phyloP scores from a whole-genome alignment of 1,139 yeast species.

The Pichia sp. region DNA sequence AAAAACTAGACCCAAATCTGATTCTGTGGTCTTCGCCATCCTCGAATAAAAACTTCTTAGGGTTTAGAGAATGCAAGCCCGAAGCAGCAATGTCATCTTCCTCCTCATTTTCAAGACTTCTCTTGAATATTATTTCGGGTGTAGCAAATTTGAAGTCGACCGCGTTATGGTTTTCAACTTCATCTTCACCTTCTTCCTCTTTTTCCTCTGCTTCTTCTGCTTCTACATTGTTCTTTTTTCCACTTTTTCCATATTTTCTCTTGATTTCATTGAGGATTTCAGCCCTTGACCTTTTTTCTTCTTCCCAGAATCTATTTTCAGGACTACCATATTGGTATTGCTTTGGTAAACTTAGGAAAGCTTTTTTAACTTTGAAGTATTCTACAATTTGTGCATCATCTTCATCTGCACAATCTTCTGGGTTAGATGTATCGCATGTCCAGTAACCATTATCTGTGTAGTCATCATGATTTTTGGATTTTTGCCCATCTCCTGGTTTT shows the following conservation, averaged over 20 bases:
- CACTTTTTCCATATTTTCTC: not conserved
- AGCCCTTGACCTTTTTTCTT: constrained; percentile 13
- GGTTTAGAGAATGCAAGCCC: not conserved
- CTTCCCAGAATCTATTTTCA: constrained; percentile 12
- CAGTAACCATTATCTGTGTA: constrained; percentile 2
- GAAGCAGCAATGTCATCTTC: not conserved
- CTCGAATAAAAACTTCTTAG: not conserved
- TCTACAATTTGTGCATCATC: constrained; percentile 1
- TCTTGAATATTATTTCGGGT: constrained; percentile 13
- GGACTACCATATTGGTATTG: constrained; percentile 4
- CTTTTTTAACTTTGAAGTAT: constrained; percentile 1
- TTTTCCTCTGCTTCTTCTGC: not conserved
- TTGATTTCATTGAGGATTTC: not conserved
- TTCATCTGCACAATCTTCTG: constrained; percentile 5
- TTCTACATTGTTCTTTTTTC: not conserved
- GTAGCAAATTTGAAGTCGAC: constrained; percentile 25
- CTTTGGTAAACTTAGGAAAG: constrained; percentile 5
- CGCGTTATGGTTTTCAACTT: constrained; percentile 5
- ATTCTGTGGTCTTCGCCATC: constrained; percentile 4
- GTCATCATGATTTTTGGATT: not conserved
- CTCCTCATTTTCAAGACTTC: constrained; percentile 5
- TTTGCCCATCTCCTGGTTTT: not conserved
- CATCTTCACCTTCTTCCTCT: not conserved
- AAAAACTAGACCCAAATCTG: constrained; percentile 10
- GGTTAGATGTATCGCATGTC: constrained; percentile 2